Percentiles rank a stretch among this genome's conserved stretches.
phyloP scores from a whole-genome alignment of 2,329 filamentous ascomycete species.

The Ophiostoma tasmaniense region DNA sequence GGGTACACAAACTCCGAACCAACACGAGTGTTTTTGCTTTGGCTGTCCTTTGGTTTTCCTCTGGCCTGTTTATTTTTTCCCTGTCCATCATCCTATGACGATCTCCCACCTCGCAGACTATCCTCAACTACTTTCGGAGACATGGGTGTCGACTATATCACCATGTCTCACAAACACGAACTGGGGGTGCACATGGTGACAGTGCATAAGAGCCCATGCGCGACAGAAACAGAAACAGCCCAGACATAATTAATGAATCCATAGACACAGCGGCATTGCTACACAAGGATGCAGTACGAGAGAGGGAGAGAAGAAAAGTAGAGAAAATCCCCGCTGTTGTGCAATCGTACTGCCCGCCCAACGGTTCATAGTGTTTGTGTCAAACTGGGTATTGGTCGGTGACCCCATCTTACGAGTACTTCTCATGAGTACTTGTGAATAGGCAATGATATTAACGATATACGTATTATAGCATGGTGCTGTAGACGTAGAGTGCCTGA shows the following conservation, averaged over 20 bases:
- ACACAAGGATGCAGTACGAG: background rate
- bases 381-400: background rate
- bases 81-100: background rate
- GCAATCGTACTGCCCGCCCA: background rate
- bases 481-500: background rate
- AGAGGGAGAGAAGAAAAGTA: background rate
- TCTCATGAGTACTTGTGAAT: background rate
- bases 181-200: background rate
- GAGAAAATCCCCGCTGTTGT: slow-evolving; percentile 3
- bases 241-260: background rate
- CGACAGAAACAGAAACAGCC: background rate
- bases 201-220: slow-evolving; percentile 1
- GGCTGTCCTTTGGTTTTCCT: background rate
- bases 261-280: background rate
- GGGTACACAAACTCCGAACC: background rate
- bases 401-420: background rate
- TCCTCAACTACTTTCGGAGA: background rate
- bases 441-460: background rate
- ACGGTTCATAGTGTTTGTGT: background rate
- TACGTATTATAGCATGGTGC: background rate
- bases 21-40: background rate
- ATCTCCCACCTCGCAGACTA: background rate
- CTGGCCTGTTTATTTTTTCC: background rate
- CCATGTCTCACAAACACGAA: background rate
- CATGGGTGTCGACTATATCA: background rate